Conservation (phyloP, 208 protist species). For the Trypanosoma rangeli region DNA sequence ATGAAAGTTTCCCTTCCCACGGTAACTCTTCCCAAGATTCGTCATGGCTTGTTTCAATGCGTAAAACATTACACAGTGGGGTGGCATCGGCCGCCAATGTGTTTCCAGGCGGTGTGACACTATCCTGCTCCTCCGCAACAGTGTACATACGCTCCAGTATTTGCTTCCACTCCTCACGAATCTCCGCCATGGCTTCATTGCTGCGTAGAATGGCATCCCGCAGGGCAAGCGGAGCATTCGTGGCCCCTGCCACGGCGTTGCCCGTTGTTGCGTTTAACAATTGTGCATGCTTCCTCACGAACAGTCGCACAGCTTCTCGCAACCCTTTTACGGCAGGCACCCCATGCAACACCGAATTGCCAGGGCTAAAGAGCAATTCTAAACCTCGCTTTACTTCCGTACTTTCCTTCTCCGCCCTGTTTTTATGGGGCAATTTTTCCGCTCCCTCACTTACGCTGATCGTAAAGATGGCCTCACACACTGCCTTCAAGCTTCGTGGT, state of each 20-base stretch:
- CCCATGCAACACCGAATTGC: not conserved
- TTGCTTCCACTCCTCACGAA: not conserved
- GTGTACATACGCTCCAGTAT: not conserved
- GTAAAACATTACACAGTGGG: not conserved
- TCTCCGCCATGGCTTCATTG: not conserved
- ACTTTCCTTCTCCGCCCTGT: not conserved
- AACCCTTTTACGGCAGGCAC: slow-evolving; percentile 7
- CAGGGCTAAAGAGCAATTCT: slow-evolving; percentile 4
- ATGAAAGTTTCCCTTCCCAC: not conserved
- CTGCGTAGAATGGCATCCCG: not conserved
- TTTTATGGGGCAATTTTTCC: not conserved
- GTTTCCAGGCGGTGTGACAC: not conserved
- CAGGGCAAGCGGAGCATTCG: not conserved
- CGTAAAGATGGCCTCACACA: slow-evolving; percentile 8
- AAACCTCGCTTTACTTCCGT: not conserved
- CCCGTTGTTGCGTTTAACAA: not conserved
- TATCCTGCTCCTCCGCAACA: not conserved
- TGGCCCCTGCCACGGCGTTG: not conserved
- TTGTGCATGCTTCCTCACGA: slow-evolving; percentile 12
- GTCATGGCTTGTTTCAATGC: not conserved
- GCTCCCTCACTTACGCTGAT: not conserved
- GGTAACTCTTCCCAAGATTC: slow-evolving; percentile 16
- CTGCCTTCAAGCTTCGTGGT: slow-evolving; percentile 7
- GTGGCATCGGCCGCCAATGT: not conserved
- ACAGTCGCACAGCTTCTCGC: not conserved